phyloP scores from a whole-genome alignment of 352 stramenopile genomes.

The Saprolegnia diclina region DNA sequence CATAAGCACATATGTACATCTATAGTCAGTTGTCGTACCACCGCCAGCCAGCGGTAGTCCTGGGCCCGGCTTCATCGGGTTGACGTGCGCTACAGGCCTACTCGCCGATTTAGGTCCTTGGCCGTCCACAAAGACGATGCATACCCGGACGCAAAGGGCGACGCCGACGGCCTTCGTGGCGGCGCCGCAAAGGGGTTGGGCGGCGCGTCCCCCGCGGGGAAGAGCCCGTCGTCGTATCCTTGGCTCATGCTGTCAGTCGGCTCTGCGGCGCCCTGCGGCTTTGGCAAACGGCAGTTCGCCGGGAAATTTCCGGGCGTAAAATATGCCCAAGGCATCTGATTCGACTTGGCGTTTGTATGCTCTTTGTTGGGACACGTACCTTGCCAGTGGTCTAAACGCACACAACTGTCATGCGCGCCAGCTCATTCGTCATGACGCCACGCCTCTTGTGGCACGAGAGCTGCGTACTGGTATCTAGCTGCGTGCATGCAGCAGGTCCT shows the following conservation, averaged over 20 bases:
- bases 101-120: not conserved
- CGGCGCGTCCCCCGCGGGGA: too few relatives aligned
- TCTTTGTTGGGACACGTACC: not conserved
- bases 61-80: constrained; percentile 10
- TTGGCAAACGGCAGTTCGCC: not conserved
- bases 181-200: constrained; percentile 2
- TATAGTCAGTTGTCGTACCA: not conserved
- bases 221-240: not conserved
- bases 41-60: constrained; percentile 5
- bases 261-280: not conserved
- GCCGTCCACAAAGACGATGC: not conserved
- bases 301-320: not conserved
- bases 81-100: constrained; percentile 24
- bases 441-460: too few relatives aligned
- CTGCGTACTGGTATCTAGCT: too few relatives aligned
- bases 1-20: not conserved
- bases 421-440: too few relatives aligned
- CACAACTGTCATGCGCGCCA: too few relatives aligned
- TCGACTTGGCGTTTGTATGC: not conserved
- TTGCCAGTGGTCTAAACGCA: too few relatives aligned
- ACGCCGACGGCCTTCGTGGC: not conserved
- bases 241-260: constrained; percentile 18
- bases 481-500: too few relatives aligned
- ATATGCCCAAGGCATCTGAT: not conserved
- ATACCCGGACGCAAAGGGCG: constrained; percentile 23